Conservation (phyloP, 768 basidiomycete species). For the Mycena galericulata region DNA sequence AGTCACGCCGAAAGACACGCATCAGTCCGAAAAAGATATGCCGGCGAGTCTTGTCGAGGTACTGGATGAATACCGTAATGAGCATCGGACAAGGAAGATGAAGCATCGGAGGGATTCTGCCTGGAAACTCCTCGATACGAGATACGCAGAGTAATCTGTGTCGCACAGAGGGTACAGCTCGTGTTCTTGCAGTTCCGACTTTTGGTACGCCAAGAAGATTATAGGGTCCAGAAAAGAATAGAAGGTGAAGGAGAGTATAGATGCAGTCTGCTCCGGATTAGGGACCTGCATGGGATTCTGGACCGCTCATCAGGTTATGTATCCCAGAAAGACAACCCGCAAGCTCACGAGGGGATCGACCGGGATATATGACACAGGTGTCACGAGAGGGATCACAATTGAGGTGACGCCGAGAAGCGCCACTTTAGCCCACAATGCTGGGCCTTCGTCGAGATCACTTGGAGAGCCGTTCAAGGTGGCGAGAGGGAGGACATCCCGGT, state of each 20-base stretch:
- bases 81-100: constrained; percentile 31
- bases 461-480: constrained; percentile 61
- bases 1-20: constrained; percentile 46
- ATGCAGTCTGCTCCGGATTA: constrained; percentile 64
- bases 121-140: constrained; percentile 44
- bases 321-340: not conserved
- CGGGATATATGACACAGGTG: constrained; percentile 66
- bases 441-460: constrained; percentile 56
- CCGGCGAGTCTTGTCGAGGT: constrained; percentile 6
- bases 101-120: constrained; percentile 40
- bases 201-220: constrained; percentile 55
- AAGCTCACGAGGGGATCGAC: constrained; percentile 58
- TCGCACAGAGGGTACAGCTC: constrained; percentile 73
- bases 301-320: too few relatives aligned
- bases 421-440: constrained; percentile 63
- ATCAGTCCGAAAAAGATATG: constrained; percentile 56
- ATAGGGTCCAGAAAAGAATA: constrained; percentile 68
- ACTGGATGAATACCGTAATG: not conserved
- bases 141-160: constrained; percentile 54
- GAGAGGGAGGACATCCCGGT: constrained; percentile 70
- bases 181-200: constrained; percentile 59
- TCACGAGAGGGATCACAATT: constrained; percentile 62
- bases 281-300: constrained; percentile 47
- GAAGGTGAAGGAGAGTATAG: constrained; percentile 54
- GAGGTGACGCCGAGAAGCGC: constrained; percentile 55